These are phyloP conservation scores for Wilhelminamyces savonicus DNA, from an alignment of 805 yeast genomes.

Conservation along the genomic window DNA sequence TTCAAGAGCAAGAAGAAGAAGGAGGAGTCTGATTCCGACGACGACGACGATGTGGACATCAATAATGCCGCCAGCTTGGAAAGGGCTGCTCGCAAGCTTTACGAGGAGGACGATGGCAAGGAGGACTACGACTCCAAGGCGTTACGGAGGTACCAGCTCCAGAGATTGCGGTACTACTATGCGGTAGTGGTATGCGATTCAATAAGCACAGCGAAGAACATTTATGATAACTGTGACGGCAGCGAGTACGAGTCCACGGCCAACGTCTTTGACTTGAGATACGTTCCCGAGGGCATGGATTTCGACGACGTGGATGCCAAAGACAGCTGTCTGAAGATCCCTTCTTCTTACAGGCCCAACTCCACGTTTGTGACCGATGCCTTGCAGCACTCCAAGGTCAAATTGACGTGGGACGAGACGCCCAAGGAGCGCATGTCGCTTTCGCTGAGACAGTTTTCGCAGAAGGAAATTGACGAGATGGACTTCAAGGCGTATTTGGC, in stretches of 20 bases:
- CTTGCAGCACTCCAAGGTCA: conserved; percentile 91
- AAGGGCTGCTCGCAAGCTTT: conserved; percentile 61
- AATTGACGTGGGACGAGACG: conserved; percentile 97
- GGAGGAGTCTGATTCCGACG: conserved; percentile 28
- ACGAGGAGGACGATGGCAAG: conserved; percentile 76
- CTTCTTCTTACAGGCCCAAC: conserved; percentile 73
- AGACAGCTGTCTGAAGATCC: conserved; percentile 68
- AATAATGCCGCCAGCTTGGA: conserved; percentile 45
- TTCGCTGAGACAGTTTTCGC: conserved; percentile 76
- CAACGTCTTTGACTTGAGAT: conserved; percentile 85
- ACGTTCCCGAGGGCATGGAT: conserved; percentile 87
- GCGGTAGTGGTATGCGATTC: conserved; percentile 85
- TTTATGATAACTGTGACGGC: conserved; percentile 87
- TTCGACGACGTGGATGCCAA: conserved; percentile 69
- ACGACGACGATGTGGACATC: conserved; percentile 34
- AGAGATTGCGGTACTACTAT: conserved; percentile 86
- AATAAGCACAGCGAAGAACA: conserved; percentile 59
- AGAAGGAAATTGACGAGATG: conserved; percentile 83
- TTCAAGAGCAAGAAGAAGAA: conserved; percentile 46
- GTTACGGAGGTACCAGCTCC: conserved; percentile 84
- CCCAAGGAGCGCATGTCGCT: conserved; percentile 80
- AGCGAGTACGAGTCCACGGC: conserved; percentile 95
- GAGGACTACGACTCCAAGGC: conserved; percentile 80
- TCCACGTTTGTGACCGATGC: conserved; percentile 85
- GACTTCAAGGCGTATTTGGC: conserved; percentile 92